Evolutionary conservation across 2,329 filamentous ascomycete species (phyloP), one percentile per base, ranked within the genome.

Genomic region (Lizonia empirigonia): DNA sequence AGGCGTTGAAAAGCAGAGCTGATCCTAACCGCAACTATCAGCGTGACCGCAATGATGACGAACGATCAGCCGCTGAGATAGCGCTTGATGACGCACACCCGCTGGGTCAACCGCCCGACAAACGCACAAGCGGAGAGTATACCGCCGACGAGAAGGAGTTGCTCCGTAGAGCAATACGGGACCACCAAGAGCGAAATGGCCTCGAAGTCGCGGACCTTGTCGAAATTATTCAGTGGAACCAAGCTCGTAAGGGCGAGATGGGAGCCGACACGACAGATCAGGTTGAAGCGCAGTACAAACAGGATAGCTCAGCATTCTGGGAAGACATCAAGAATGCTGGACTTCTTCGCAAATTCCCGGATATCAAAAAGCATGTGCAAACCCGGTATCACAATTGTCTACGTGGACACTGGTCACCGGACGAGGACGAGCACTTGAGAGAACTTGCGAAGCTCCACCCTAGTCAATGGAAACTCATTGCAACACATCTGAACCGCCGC

Each of bases 301-400:
- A 45, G 4, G 57, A 65, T 12, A 55, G 56, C 22, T 34, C 35
- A 5, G 62, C 54, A 12, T 65, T 75, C 23, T 75, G 70, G 60
- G 60, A 68, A 5, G 69, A 72, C 5, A 60, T 72, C 1, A 56
- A 60, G 20, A 59, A 62, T 5, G 64, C 27, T 51, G 76, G 18
- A 65, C 71, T 20, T 53, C 69, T 18, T 29, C 74, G 77, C 26
- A 63, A 52, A 8, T 53, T 56, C 4, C 62, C 64, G 16, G 63
- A 70, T 1, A 51, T 78, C 29, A 70, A 73, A 22, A 73, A 70
- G 26, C 73, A 76, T 55, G 82, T 82, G 24, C 81, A 86, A 38
- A 81, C 85, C 44, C 79, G 81, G 22, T 90, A 85, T 56, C 85
- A 89, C 73, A 86, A 86, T 53, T 89, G 80, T 62, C 78, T 81